These are phyloP conservation scores for Akanthomyces dipterigenus DNA, from an alignment of 2,329 filamentous ascomycete species.

Conservation along the genomic window DNA sequence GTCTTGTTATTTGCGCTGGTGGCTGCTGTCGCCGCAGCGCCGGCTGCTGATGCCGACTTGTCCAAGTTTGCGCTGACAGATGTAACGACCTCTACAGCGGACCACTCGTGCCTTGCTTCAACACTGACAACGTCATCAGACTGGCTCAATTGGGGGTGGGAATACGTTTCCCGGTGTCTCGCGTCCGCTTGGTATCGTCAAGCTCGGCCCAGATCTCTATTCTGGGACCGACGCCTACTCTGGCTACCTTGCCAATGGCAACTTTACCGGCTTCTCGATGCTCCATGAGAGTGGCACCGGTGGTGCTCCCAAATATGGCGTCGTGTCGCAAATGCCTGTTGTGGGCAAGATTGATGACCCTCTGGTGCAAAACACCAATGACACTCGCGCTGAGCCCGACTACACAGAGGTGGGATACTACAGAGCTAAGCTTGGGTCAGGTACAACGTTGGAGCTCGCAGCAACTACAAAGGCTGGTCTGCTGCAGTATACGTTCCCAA, in stretches of 20 bases:
- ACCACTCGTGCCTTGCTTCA: not conserved
- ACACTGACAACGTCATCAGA: conserved; percentile 24
- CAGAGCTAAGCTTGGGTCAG: conserved; percentile 46
- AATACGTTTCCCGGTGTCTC: conserved; percentile 46
- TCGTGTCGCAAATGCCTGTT: conserved; percentile 53
- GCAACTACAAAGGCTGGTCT: conserved; percentile 51
- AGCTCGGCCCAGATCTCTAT: conserved; percentile 43
- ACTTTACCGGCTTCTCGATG: conserved; percentile 55
- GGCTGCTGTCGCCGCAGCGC: not conserved
- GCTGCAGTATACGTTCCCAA: conserved; percentile 55
- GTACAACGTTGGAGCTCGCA: conserved; percentile 50
- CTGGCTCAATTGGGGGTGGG: conserved; percentile 37
- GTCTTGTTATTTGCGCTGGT: not conserved
- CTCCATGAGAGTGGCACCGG: conserved; percentile 63
- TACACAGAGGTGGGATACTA: conserved; percentile 55
- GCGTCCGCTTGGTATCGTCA: conserved; percentile 41
- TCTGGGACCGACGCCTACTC: conserved; percentile 45
- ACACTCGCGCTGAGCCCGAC: conserved; percentile 45
- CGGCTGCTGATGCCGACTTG: not conserved
- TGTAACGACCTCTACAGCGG: not conserved
- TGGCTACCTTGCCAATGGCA: conserved; percentile 43
- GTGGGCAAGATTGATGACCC: conserved; percentile 45
- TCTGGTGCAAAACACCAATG: conserved; percentile 46
- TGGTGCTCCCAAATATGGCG: conserved; percentile 63
- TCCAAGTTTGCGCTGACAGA: not conserved